Evolutionary conservation across 2,329 filamentous ascomycete genomes (phyloP).

Genomic region (Ascochyta fabae): DNA sequence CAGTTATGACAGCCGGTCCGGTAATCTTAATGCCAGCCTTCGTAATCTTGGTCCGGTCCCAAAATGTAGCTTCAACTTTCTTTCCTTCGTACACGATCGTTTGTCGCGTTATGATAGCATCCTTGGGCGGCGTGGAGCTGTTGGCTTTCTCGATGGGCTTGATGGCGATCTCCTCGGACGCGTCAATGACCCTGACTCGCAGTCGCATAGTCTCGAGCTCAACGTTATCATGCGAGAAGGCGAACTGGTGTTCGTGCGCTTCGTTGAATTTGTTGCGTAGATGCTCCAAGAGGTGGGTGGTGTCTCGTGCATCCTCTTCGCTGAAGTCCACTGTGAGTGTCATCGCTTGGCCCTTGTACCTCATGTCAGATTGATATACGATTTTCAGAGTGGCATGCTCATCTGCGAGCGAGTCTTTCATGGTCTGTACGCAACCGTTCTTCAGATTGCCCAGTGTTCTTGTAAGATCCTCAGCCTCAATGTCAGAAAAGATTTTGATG

Average conservation of each 20-base stretch:
- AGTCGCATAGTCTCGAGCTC: constrained; percentile 59
- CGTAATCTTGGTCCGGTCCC: constrained; percentile 53
- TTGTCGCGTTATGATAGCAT: constrained; percentile 50
- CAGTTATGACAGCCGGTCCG: constrained; percentile 57
- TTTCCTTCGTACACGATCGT: constrained; percentile 52
- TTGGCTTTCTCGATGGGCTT: constrained; percentile 39
- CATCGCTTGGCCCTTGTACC: constrained; percentile 57
- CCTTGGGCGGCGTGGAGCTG: constrained; percentile 38
- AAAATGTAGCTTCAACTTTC: constrained; percentile 52
- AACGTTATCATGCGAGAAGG: constrained; percentile 52
- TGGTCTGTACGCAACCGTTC: constrained; percentile 47
- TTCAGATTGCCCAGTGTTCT: constrained; percentile 47
- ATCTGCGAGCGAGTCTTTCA: constrained; percentile 48
- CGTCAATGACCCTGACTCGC: constrained; percentile 54
- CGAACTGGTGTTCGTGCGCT: constrained; percentile 56
- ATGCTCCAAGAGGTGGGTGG: constrained; percentile 35
- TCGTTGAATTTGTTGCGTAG: constrained; percentile 52
- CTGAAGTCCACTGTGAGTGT: constrained; percentile 45
- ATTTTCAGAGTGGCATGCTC: constrained; percentile 40
- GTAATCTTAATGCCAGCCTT: constrained; percentile 51
- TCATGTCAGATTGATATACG: constrained; percentile 54
- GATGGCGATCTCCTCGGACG: constrained; percentile 52
- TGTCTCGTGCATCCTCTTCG: constrained; percentile 45
- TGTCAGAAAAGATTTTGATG: constrained; percentile 51
- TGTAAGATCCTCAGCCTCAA: constrained; percentile 44